Evolutionary conservation across 2,329 filamentous ascomycete genomes (phyloP).

Genomic region (Endoconidiophora laricicola): DNA sequence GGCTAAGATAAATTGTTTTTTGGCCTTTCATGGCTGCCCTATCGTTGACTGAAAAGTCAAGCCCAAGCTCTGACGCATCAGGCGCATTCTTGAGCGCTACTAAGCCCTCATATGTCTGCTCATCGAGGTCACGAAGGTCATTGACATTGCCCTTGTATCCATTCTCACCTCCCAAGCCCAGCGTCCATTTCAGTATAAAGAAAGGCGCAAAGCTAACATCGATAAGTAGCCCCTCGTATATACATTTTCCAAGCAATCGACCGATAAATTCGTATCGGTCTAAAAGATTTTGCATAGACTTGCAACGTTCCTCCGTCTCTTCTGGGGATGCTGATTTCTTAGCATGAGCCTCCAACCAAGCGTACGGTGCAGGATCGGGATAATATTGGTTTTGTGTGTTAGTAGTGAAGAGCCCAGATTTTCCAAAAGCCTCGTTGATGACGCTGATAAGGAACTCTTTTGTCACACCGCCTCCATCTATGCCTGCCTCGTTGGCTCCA

Average conservation of each 20-base stretch:
- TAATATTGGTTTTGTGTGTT: conserved; percentile 66
- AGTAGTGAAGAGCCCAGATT: conserved; percentile 54
- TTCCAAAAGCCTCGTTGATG: conserved; percentile 66
- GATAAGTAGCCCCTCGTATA: conserved; percentile 92
- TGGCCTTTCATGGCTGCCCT: conserved; percentile 31
- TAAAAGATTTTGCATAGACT: conserved; percentile 31
- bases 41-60: conserved; percentile 85
- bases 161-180: conserved; percentile 39
- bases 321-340: conserved; percentile 17
- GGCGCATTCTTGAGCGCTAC: conserved; percentile 68
- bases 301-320: not conserved
- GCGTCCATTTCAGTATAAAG: conserved; percentile 84
- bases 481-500: conserved; percentile 72
- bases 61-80: conserved; percentile 34
- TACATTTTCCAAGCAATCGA: conserved; percentile 82
- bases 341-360: conserved; percentile 47
- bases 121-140: conserved; percentile 81
- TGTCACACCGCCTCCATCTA: conserved; percentile 91
- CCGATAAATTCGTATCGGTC: conserved; percentile 80
- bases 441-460: conserved; percentile 92
- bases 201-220: conserved; percentile 89
- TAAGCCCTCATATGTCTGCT: conserved; percentile 77
- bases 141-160: conserved; percentile 80
- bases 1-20: conserved; percentile 42
- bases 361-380: conserved; percentile 65